These are phyloP conservation scores for Stephania cephalantha DNA, from an alignment of 164 flowering plant species.

Conservation along the genomic window DNA sequence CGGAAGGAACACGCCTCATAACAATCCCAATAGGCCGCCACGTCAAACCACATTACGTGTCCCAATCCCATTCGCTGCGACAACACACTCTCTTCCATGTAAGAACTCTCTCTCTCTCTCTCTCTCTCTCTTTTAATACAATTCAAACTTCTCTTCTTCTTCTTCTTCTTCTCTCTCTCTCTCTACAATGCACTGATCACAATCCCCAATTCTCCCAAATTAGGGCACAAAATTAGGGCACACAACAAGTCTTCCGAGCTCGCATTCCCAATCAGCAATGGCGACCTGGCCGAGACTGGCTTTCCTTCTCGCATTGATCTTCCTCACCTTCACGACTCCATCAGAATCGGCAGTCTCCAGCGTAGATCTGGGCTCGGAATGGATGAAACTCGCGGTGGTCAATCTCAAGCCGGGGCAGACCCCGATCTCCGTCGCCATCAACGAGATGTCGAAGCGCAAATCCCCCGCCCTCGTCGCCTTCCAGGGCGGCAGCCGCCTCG, in stretches of 20 bases:
- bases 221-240: no score
- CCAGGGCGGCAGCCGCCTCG: conserved; percentile 48
- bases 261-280: neutral
- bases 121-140: neutral
- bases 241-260: neutral
- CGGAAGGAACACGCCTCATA: neutral
- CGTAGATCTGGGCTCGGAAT: conserved; percentile 95
- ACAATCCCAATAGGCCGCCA: neutral
- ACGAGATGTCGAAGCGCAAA: conserved; percentile 98
- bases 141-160: neutral
- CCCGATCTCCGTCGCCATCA: conserved; percentile 86
- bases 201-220: no score
- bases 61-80: neutral
- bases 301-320: conserved; percentile 19
- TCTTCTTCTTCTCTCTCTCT: neutral
- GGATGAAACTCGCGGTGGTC: conserved; percentile 90
- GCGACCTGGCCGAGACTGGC: conserved; percentile 6
- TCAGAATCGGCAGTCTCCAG: conserved; percentile 76
- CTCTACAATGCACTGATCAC: neutral
- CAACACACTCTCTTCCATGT: neutral
- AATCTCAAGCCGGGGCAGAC: conserved; percentile 82
- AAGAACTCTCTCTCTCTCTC: neutral
- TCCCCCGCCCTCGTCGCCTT: conserved; percentile 81
- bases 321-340: conserved; percentile 22
- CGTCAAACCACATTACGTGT: neutral